Evolutionary conservation across 352 stramenopile species (phyloP).

Genomic region (Detonula confervacea): DNA sequence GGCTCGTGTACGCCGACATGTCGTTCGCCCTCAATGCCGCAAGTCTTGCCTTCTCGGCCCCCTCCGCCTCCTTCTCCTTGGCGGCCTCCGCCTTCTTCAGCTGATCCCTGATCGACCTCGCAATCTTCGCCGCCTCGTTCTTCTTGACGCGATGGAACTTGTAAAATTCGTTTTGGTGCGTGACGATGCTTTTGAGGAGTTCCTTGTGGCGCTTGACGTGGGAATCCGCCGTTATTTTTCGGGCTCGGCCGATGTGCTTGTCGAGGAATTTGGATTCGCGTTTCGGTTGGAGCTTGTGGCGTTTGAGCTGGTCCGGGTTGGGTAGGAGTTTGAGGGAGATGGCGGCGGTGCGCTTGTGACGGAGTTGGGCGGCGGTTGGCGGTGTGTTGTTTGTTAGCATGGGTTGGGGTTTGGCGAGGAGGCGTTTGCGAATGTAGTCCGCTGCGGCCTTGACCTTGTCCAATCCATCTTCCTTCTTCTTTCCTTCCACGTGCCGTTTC

Average conservation of each 20-base stretch:
- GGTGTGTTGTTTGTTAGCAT: not conserved
- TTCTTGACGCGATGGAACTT: slow-evolving; percentile 80
- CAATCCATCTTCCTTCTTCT: not conserved
- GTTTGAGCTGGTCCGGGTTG: slow-evolving; percentile 49
- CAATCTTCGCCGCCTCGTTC: slow-evolving; percentile 61
- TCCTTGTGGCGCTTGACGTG: slow-evolving; percentile 80
- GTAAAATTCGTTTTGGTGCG: slow-evolving; percentile 80
- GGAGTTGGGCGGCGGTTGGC: not conserved
- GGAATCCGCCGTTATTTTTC: slow-evolving; percentile 64
- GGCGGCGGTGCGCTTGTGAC: slow-evolving; percentile 21
- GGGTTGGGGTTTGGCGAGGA: slow-evolving; percentile 19
- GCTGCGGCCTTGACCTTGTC: slow-evolving; percentile 25
- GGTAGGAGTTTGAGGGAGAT: slow-evolving; percentile 50
- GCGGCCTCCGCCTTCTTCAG: slow-evolving; percentile 72
- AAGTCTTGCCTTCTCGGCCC: slow-evolving; percentile 73
- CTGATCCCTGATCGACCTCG: slow-evolving; percentile 71
- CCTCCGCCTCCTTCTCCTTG: slow-evolving; percentile 76
- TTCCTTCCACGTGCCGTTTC: slow-evolving; percentile 3
- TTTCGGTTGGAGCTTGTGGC: slow-evolving; percentile 81
- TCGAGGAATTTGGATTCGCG: slow-evolving; percentile 77
- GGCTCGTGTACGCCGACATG: slow-evolving; percentile 96
- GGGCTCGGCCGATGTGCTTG: slow-evolving; percentile 64
- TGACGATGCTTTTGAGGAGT: slow-evolving; percentile 66
- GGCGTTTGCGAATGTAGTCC: slow-evolving; percentile 37
- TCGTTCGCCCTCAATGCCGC: slow-evolving; percentile 89